Evolutionary conservation across 192 early-diverging fungal species (phyloP), one percentile per base, ranked within the genome.

Genomic region (Paraglomus occultum): DNA sequence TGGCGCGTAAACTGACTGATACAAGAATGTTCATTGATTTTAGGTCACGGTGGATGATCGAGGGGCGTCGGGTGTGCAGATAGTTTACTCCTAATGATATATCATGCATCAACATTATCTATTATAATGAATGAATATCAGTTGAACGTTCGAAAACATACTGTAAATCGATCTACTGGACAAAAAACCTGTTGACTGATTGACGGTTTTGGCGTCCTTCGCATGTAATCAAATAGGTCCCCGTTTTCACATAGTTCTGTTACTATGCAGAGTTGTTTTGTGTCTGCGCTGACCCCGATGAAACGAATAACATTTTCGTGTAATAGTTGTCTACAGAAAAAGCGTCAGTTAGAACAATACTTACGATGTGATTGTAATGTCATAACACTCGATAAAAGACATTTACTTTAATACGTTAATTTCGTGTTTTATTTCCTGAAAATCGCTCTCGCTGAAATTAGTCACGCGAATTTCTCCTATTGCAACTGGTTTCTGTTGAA

Each of bases 21-120:
- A 86, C 79, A 38, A 91, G 69, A 31, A 91, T 83, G 63, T 91
- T 91, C 88, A 90, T 89, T 1, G 90, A 91, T 71, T 91, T 91
- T 43, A 91, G 71, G 63, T 91, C 90, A 51, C 90, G 76, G 60
- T 91, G 90, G 39, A 91, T 91, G 59, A 91, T 85, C 44, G 85
- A 87, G 6, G 90, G 90, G 31, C 87, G 77, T 63, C 90, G 77
- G 0, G 85, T 89, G 55, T 91, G 90, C 68, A 91, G 69, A 70
- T 91, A 91, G 8, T 88, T 80, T 11, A 85, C 83, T 48, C 86
- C 89, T 39, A 91, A 64, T 10, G 90, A 86, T 77, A 91, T 89
- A 59, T 91, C 88, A 60, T 91, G 87, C 90, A 91, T 91, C 40
- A 82, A 88, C 82, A 84, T 89, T 55, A 88, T 84, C 82, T 81